Evolutionary conservation across 352 stramenopile species (phyloP).

Genomic region (Phytophthora niederhauseri): DNA sequence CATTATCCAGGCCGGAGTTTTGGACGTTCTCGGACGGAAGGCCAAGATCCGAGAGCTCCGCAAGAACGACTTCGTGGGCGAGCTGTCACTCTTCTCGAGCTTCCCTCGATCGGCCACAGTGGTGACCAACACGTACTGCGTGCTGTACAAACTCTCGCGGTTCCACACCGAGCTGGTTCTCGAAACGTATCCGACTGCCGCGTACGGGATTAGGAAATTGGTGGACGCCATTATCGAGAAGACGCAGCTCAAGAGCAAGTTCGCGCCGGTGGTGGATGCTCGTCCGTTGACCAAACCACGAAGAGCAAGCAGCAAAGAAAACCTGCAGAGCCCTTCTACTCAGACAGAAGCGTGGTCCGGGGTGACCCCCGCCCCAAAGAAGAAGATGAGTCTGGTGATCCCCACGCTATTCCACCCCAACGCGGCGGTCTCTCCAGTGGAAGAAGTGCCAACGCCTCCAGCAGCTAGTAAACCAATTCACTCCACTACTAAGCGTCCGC

Average conservation of each 20-base stretch:
- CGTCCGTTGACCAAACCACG: conserved; percentile 9
- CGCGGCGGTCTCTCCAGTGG: not conserved
- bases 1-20: conserved; percentile 73
- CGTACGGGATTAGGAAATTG: conserved; percentile 31
- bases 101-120: conserved; percentile 59
- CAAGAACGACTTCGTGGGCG: conserved; percentile 70
- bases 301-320: not conserved
- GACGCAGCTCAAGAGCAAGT: conserved; percentile 32
- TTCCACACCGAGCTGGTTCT: conserved; percentile 60
- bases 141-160: conserved; percentile 62
- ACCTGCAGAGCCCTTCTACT: not conserved
- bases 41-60: conserved; percentile 69
- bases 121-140: conserved; percentile 60
- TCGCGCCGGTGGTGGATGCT: not conserved
- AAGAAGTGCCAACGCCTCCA: not conserved
- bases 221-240: conserved; percentile 45
- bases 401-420: not conserved
- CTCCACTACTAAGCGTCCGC: conserved; percentile 1
- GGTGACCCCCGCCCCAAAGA: not conserved
- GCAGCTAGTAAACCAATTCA: not conserved
- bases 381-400: not conserved
- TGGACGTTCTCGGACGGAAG: conserved; percentile 56
- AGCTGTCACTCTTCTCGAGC: conserved; percentile 70
- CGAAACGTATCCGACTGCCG: conserved; percentile 42
- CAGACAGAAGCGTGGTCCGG: not conserved